Evolutionary conservation across 192 early-diverging fungal genomes (phyloP).

Genomic region (Backusella mclennaniae): DNA sequence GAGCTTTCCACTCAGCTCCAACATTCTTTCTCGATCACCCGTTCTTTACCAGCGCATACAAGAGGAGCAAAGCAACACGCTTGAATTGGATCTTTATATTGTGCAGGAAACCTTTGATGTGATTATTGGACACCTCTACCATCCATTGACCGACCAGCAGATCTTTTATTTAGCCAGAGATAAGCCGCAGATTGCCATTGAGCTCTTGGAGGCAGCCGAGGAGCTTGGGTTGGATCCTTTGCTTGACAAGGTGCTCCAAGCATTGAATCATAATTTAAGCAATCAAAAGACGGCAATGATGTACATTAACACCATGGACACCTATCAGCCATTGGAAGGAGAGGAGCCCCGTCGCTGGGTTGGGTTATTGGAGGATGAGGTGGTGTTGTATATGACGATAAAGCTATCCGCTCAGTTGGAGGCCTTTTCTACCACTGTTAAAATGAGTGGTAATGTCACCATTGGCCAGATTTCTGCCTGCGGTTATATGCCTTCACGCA

Average conservation of each 20-base stretch:
- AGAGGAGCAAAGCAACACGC: conserved; percentile 3
- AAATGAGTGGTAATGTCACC: conserved; percentile 17
- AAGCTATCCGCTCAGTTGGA: conserved; percentile 12
- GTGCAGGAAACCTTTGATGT: conserved; percentile 16
- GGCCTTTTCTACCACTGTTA: conserved; percentile 8
- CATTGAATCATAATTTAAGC: not conserved
- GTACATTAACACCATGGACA: conserved; percentile 10
- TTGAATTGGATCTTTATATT: conserved; percentile 1
- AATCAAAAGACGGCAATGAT: not conserved
- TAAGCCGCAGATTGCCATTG: conserved; percentile 17
- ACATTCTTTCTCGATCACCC: conserved; percentile 24
- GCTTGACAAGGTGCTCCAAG: not conserved
- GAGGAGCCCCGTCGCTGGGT: conserved; percentile 15
- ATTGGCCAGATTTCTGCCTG: conserved; percentile 20
- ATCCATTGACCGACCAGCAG: not conserved
- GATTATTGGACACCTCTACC: conserved; percentile 11
- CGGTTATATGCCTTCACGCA: conserved; percentile 27
- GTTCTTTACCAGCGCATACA: conserved; percentile 9
- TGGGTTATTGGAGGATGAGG: conserved; percentile 11
- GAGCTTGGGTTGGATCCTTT: not conserved
- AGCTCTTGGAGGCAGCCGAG: conserved; percentile 17
- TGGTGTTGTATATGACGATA: conserved; percentile 14
- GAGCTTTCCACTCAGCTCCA: conserved; percentile 16
- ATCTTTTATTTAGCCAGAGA: conserved; percentile 1
- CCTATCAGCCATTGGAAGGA: conserved; percentile 9